These are phyloP conservation scores for Malus orientalis DNA, from an alignment of 306 rosid species.

Conservation along the genomic window DNA sequence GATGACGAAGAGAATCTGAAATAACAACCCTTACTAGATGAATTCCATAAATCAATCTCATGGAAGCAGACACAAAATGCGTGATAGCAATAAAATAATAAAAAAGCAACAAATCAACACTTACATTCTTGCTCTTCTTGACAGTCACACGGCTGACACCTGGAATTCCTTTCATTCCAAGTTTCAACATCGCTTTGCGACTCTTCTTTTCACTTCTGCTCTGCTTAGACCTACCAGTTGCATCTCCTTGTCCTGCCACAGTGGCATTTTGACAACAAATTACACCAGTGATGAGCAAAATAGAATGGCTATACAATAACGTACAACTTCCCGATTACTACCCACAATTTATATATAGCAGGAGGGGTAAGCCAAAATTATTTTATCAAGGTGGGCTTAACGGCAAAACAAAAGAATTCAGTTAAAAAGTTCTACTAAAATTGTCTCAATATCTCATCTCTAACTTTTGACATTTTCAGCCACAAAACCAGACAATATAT, in stretches of 20 bases:
- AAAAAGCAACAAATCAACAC: conserved; percentile 5
- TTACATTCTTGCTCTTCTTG: conserved; percentile 84
- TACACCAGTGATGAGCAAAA: not conserved
- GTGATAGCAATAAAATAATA: not conserved
- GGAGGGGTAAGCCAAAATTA: not conserved
- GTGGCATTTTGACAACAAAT: not conserved
- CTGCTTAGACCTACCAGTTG: conserved; percentile 78
- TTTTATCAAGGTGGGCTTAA: not conserved
- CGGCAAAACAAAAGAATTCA: not conserved
- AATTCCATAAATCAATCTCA: not conserved
- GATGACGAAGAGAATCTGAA: conserved; percentile 74
- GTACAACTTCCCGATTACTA: not conserved
- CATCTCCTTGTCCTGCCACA: conserved; percentile 40
- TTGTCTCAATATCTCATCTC: not conserved
- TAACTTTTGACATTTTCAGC: not conserved
- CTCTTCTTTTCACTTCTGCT: conserved; percentile 88
- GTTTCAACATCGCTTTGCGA: conserved; percentile 85
- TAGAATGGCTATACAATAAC: not conserved
- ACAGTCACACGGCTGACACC: conserved; percentile 84
- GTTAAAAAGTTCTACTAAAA: not conserved
- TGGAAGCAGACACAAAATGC: no score
- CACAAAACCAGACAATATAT: not conserved
- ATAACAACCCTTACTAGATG: not conserved
- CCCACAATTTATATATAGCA: not conserved
- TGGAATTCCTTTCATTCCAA: conserved; percentile 71